Conservation (phyloP, 2,329 filamentous ascomycete species). For the Penicillium sp. region DNA sequence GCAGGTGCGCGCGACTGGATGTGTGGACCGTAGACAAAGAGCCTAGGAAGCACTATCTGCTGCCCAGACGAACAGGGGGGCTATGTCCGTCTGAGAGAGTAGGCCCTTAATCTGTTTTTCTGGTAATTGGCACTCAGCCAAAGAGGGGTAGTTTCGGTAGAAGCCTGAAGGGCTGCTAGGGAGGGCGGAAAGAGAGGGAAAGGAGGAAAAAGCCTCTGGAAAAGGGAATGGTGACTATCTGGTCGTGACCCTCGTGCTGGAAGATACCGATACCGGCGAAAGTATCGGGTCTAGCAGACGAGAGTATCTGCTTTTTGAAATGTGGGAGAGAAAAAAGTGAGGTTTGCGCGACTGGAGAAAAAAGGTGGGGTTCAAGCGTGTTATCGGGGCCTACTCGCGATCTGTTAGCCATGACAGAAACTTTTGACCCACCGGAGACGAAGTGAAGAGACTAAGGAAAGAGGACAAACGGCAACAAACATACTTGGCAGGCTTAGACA, state of each 20-base stretch:
- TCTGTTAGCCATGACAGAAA: too few relatives aligned
- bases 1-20: too few relatives aligned
- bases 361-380: too few relatives aligned
- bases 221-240: constrained; percentile 79
- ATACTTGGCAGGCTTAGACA: constrained; percentile 90
- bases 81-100: constrained; percentile 91
- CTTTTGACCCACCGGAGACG: too few relatives aligned
- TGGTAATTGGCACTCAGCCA: too few relatives aligned
- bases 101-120: constrained; percentile 77
- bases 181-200: constrained; percentile 71
- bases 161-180: constrained; percentile 64
- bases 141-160: too few relatives aligned
- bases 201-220: constrained; percentile 69
- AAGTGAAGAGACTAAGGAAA: constrained; percentile 2
- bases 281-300: constrained; percentile 81
- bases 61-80: constrained; percentile 86
- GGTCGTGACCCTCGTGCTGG: constrained; percentile 52
- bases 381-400: too few relatives aligned
- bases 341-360: too few relatives aligned
- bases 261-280: constrained; percentile 72
- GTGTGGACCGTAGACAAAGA: too few relatives aligned
- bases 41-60: constrained; percentile 98
- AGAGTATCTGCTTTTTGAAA: constrained; percentile 56
- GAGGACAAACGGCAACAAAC: too few relatives aligned
- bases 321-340: too few relatives aligned